phyloP scores from a whole-genome alignment of 129 eudicot species.

The Lonicera japonica region DNA sequence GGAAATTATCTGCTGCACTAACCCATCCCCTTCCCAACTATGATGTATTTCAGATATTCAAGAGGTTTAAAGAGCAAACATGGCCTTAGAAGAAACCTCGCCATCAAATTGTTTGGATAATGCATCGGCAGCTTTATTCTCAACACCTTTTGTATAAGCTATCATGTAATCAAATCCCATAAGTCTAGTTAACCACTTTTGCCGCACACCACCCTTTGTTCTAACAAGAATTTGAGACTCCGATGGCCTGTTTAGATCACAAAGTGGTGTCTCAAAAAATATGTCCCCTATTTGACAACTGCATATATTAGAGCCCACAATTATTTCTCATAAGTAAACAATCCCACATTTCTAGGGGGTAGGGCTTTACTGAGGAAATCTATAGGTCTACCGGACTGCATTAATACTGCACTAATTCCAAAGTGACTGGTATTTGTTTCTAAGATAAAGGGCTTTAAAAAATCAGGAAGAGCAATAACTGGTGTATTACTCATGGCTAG shows the following conservation, averaged over 20 bases:
- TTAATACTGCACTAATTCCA: neutral
- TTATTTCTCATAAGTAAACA: neutral
- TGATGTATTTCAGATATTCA: too few species aligned
- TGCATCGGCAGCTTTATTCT: neutral
- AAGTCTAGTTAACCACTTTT: neutral
- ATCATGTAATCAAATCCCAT: neutral
- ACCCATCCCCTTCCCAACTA: neutral
- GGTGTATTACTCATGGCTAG: neutral
- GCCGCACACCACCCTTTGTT: neutral
- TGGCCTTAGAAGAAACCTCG: neutral
- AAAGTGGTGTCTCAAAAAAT: neutral
- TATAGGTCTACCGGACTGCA: neutral
- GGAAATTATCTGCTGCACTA: neutral
- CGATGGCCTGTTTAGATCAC: neutral
- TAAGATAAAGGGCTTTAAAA: neutral
- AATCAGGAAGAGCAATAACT: neutral
- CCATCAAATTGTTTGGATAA: neutral
- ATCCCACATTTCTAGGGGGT: neutral
- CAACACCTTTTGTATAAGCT: neutral
- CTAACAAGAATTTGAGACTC: neutral
- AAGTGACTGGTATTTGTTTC: neutral
- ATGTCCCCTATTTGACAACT: neutral
- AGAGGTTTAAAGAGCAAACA: too few species aligned
- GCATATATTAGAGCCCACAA: neutral
- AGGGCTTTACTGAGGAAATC: neutral